Evolutionary conservation across 257 asterid genomes (phyloP), one percentile per base, ranked within the genome.

Genomic region (Salvia splendens): DNA sequence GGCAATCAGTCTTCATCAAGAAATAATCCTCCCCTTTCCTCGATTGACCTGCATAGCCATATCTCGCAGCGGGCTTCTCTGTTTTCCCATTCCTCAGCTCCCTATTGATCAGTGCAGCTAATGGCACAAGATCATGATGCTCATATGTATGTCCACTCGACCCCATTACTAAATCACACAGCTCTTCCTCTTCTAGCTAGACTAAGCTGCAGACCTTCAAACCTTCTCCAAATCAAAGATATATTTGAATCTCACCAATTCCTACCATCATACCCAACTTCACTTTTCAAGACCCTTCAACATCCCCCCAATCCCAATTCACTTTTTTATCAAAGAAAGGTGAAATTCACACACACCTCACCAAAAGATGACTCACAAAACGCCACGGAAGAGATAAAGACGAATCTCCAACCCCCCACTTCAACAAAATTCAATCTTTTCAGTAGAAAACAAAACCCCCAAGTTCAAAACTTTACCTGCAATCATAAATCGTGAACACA

Each of bases 11-110:
- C 72, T 74, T 91, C 57, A 78, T 82, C 45, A 91, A 81, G 66
- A 85, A 80, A 76, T 73, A 91, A 76, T 91, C 97, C 66, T 91
- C 96, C 67, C 97, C 96, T 78, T 88, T 88, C 46, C 81, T 81
- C 12, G 95, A 83, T 71, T 86, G 95, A 68, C 85, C 87, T 50
- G 95, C 86, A 79, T 84, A 69, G 0, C 95, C 97, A 74, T 69
- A 84, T 61, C 89, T 85, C 63, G 88, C 77, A 3, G 82, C 77
- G 41, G 97, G 93, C 70, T 81, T 91, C 79, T 91, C 91, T 93
- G 83, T 77, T 73, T 82, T 91, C 70, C 86, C 96, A 72, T 74
- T 91, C 79, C 67, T 85, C 65, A 91, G 51, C 77, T 88, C 97
- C 65, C 82, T 81, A 68, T 87, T 79, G 6, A 90, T 81, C 48